Evolutionary conservation across 768 basidiomycete genomes (phyloP).

Genomic region (Kwoniella europaea): DNA sequence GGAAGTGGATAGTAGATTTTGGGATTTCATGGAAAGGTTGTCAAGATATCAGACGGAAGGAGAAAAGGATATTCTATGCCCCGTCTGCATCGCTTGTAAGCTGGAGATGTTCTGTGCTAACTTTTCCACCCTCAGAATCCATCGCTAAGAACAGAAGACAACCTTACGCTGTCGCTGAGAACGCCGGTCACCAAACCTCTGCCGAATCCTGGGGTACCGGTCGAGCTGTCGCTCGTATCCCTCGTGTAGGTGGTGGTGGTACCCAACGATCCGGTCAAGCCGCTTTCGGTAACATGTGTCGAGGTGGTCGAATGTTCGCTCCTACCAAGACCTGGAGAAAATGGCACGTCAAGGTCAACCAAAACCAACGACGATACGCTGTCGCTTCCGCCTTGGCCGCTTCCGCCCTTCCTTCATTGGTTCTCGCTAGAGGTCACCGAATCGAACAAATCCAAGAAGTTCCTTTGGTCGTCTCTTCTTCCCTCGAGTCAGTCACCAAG

Average conservation of each 20-base stretch:
- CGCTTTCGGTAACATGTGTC: conserved; percentile 99
- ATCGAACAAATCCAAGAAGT: conserved; percentile 97
- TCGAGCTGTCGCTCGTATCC: conserved; percentile 99
- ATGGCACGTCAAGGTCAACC: conserved; percentile 99
- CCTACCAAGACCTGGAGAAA: conserved; percentile 99
- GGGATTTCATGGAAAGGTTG: background rate
- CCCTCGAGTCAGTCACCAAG: conserved; percentile 86
- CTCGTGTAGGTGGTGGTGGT: conserved; percentile 98
- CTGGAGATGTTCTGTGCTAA: background rate
- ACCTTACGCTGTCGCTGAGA: conserved; percentile 93
- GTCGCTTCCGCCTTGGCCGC: conserved; percentile 97
- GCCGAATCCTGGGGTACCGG: conserved; percentile 99
- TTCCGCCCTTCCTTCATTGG: conserved; percentile 94
- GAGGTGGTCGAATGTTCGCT: conserved; percentile 99
- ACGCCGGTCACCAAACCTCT: conserved; percentile 98
- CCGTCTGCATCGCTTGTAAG: background rate
- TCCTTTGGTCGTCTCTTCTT: conserved; percentile 82
- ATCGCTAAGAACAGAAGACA: conserved; percentile 98
- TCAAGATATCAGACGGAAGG: background rate
- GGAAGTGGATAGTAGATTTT: background rate
- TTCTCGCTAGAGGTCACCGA: conserved; percentile 97
- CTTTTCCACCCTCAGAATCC: conserved; percentile 69
- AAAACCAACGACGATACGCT: conserved; percentile 98
- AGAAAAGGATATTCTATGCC: conserved; percentile 4
- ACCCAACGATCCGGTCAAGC: conserved; percentile 99